phyloP scores from a whole-genome alignment of 345 rosid species.

The Bruguiera gymnorhiza region DNA sequence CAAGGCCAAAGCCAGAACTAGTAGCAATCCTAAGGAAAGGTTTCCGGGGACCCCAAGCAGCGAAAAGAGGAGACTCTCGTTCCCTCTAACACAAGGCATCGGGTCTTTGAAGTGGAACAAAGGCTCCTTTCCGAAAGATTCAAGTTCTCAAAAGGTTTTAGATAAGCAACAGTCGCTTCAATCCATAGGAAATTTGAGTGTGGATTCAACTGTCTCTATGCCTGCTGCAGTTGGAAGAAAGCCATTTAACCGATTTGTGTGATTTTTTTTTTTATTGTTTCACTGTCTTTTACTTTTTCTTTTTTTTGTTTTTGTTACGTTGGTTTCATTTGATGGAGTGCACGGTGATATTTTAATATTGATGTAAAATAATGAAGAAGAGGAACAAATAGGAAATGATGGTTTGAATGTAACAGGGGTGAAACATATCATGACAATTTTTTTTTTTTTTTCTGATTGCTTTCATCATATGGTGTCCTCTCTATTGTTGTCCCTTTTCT shows the following conservation, averaged over 20 bases:
- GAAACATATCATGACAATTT: not conserved
- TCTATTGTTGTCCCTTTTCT: too few species aligned
- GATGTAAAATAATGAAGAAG: conserved; percentile 41
- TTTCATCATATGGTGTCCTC: conserved; percentile 4
- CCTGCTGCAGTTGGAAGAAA: conserved; percentile 72
- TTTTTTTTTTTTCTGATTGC: not conserved
- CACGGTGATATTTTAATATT: conserved; percentile 33
- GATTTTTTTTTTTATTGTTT: conserved; percentile 30
- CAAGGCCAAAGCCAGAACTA: conserved; percentile 72
- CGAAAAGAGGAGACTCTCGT: conserved; percentile 72
- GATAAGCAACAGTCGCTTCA: conserved; percentile 21
- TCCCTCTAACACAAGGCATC: conserved; percentile 62
- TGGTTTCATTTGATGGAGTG: conserved; percentile 47
- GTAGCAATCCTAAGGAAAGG: conserved; percentile 69
- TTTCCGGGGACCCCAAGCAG: conserved; percentile 55
- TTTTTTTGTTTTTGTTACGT: not conserved
- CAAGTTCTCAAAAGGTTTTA: conserved; percentile 35
- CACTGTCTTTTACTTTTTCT: conserved; percentile 13
- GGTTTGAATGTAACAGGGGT: conserved; percentile 31
- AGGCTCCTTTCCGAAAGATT: conserved; percentile 61
- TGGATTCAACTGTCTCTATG: conserved; percentile 80
- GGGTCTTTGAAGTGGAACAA: conserved; percentile 81
- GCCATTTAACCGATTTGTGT: conserved; percentile 94
- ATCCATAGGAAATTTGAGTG: conserved; percentile 61
- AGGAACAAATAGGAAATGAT: conserved; percentile 34